phyloP scores from a whole-genome alignment of 768 basidiomycete species.

The Tubosaeta sp. region DNA sequence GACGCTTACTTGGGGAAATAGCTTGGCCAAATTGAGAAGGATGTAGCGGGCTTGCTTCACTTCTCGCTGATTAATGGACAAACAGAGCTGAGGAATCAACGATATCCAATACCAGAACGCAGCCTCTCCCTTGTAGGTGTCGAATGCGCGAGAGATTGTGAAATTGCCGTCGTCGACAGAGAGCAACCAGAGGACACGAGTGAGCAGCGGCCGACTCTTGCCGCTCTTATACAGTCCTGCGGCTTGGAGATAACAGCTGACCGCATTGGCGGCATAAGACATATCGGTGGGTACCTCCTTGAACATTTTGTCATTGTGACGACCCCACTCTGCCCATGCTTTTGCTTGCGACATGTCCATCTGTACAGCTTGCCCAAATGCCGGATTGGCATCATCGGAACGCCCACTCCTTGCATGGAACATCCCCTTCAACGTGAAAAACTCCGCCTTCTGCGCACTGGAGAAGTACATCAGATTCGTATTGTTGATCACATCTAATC shows the following conservation, averaged over 20 bases:
- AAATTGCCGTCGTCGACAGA: constrained; percentile 80
- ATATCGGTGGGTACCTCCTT: constrained; percentile 76
- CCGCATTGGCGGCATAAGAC: constrained; percentile 80
- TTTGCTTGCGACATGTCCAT: constrained; percentile 93
- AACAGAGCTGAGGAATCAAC: constrained; percentile 87
- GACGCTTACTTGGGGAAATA: constrained; percentile 79
- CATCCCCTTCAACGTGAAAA: constrained; percentile 98
- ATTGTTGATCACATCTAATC: constrained; percentile 98
- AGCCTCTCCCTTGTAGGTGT: constrained; percentile 93
- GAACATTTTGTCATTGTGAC: constrained; percentile 90
- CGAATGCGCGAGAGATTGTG: constrained; percentile 77
- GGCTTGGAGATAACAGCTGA: constrained; percentile 96
- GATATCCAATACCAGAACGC: constrained; percentile 99
- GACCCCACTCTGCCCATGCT: constrained; percentile 98
- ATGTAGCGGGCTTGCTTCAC: constrained; percentile 90
- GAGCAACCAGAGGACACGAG: constrained; percentile 93
- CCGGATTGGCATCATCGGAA: constrained; percentile 83
- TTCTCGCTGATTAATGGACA: constrained; percentile 87
- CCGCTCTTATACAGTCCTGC: constrained; percentile 92
- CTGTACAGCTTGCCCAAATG: constrained; percentile 94
- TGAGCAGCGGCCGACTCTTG: constrained; percentile 87
- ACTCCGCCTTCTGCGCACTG: constrained; percentile 91
- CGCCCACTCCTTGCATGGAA: constrained; percentile 87
- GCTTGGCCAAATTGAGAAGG: constrained; percentile 83
- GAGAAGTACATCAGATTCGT: constrained; percentile 99